These are phyloP conservation scores for Crithidia sp. DNA, from an alignment of 208 protist genomes.

Conservation along the genomic window DNA sequence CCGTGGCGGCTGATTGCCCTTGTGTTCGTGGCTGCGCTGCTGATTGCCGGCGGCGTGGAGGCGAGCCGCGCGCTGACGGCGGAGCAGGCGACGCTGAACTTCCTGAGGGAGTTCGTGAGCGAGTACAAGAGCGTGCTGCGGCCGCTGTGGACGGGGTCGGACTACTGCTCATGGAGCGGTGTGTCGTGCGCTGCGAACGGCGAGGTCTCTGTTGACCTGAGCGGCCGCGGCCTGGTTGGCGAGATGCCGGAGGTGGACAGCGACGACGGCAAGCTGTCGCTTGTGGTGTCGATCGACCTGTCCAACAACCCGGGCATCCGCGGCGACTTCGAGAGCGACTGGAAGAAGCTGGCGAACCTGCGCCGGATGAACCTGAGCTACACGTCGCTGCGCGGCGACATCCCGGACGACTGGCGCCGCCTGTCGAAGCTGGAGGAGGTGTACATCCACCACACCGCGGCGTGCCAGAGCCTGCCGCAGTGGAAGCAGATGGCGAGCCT, in stretches of 20 bases:
- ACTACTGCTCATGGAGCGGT: conserved; percentile 32
- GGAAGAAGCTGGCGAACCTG: no score
- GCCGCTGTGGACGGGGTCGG: conserved; percentile 19
- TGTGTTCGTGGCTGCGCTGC: conserved; percentile 11
- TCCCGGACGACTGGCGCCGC: no score
- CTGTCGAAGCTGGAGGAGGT: no score
- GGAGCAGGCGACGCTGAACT: conserved; percentile 29
- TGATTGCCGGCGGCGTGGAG: conserved; percentile 15
- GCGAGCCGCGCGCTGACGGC: not conserved
- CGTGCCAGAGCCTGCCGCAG: no score
- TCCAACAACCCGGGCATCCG: no score
- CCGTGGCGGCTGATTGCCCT: conserved; percentile 6
- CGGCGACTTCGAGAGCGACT: no score
- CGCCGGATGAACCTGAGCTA: no score
- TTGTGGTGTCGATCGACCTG: no score
- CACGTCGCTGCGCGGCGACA: no score
- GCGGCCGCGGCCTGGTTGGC: conserved; percentile 17
- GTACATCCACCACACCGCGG: no score
- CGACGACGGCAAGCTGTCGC: not conserved
- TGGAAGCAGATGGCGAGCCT: no score
- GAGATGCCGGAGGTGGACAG: conserved; percentile 17
- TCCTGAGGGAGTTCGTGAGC: conserved; percentile 25
- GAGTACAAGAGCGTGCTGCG: conserved; percentile 18
- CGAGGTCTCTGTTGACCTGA: conserved; percentile 25
- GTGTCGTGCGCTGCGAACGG: conserved; percentile 33